Conservation (phyloP, 2,329 filamentous ascomycete genomes). For the Epichloe sibirici region DNA sequence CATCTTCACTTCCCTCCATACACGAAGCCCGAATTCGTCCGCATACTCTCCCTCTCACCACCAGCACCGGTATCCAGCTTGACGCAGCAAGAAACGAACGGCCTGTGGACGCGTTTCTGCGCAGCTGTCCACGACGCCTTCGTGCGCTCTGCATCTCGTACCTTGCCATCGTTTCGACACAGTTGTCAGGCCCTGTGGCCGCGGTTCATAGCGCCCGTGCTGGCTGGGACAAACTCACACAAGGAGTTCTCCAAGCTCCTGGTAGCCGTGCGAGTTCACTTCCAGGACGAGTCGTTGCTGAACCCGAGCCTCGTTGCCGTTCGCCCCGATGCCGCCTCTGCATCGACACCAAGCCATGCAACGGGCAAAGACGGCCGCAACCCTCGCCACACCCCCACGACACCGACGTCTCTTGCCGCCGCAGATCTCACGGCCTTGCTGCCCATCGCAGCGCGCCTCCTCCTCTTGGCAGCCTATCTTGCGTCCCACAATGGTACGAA, state of each 20-base stretch:
- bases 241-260: slow-evolving; percentile 79
- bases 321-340: slow-evolving; percentile 4
- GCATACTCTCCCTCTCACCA: slow-evolving; percentile 54
- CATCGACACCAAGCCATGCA: not conserved
- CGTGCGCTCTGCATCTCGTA: slow-evolving; percentile 66
- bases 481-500: slow-evolving; percentile 67
- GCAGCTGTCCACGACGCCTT: slow-evolving; percentile 80
- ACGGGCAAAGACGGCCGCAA: not conserved
- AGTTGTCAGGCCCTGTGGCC: slow-evolving; percentile 71
- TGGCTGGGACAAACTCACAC: slow-evolving; percentile 58
- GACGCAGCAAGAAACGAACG: slow-evolving; percentile 41
- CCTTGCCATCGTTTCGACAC: slow-evolving; percentile 58
- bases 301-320: slow-evolving; percentile 47
- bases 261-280: slow-evolving; percentile 54
- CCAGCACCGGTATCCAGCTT: slow-evolving; percentile 36
- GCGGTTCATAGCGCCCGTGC: slow-evolving; percentile 67
- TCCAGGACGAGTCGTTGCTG: slow-evolving; percentile 61
- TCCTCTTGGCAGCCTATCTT: slow-evolving; percentile 67
- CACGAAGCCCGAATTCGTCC: slow-evolving; percentile 64
- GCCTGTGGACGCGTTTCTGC: slow-evolving; percentile 71
- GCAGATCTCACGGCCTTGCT: slow-evolving; percentile 44
- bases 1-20: slow-evolving; percentile 80
- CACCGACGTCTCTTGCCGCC: slow-evolving; percentile 2
- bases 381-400: not conserved
- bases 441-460: slow-evolving; percentile 59